Percentiles rank a stretch among this genome's conserved stretches.
These are phyloP conservation scores for Hortiboletus rubellus DNA, from an alignment of 1,284 basidiomycete species.

Conservation along the genomic window DNA sequence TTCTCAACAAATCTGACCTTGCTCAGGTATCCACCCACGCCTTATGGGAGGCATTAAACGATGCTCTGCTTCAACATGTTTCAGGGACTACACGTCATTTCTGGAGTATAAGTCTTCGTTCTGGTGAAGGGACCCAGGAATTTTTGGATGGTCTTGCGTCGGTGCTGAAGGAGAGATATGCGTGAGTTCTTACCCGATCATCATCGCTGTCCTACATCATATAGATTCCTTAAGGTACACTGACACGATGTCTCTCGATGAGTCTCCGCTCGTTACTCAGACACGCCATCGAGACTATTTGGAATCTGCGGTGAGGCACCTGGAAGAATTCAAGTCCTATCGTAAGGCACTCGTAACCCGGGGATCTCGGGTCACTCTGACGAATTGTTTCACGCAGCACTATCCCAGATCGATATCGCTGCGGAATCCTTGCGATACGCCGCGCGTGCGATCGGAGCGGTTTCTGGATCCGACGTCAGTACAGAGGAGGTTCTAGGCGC, in stretches of 20 bases:
- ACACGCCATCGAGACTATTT: slow-evolving; percentile 78
- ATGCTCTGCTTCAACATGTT: slow-evolving; percentile 6
- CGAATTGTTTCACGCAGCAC: slow-evolving; percentile 16
- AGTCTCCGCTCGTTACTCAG: slow-evolving; percentile 70
- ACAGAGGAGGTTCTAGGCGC: slow-evolving; percentile 77
- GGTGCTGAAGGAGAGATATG: slow-evolving; percentile 56
- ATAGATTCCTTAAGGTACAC: slow-evolving; percentile 15
- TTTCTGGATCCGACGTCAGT: slow-evolving; percentile 66
- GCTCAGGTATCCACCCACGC: slow-evolving; percentile 21
- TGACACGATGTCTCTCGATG: slow-evolving; percentile 20
- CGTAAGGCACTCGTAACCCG: slow-evolving; percentile 46
- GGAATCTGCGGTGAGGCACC: slow-evolving; percentile 59
- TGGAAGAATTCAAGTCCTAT: slow-evolving; percentile 65
- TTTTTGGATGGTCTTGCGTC: slow-evolving; percentile 61
- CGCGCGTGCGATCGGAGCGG: slow-evolving; percentile 74
- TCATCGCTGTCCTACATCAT: background rate
- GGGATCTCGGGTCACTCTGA: background rate
- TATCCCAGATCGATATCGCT: slow-evolving; percentile 60
- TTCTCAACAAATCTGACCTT: slow-evolving; percentile 78
- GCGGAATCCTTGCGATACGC: slow-evolving; percentile 88
- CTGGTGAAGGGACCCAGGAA: slow-evolving; percentile 51
- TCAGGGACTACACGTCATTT: slow-evolving; percentile 5
- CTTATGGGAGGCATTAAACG: slow-evolving; percentile 6
- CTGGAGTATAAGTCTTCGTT: slow-evolving; percentile 68
- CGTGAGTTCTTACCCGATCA: slow-evolving; percentile 11